A percentile compares a stretch with the other conserved stretches of the same genome.
phyloP scores from a whole-genome alignment of 2,329 filamentous ascomycete genomes.

The Triangularia verruculosa region DNA sequence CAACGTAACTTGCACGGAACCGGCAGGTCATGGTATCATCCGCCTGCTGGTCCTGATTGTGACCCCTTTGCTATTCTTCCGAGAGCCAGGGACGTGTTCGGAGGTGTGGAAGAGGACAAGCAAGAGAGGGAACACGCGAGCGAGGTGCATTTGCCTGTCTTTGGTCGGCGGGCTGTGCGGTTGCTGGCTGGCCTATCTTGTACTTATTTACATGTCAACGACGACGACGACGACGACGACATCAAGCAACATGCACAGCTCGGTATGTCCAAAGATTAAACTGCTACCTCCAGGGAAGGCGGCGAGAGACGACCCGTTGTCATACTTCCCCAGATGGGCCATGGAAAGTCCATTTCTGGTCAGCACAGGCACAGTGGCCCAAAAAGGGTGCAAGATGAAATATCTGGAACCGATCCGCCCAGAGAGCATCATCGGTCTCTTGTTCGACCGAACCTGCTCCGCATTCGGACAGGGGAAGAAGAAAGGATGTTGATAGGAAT shows the following conservation, averaged over 20 bases:
- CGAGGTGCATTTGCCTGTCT: constrained; percentile 4
- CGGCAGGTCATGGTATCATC: constrained; percentile 4
- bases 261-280: constrained; percentile 9
- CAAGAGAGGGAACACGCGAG: constrained; percentile 10
- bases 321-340: background rate
- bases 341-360: background rate
- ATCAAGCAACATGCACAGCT: background rate
- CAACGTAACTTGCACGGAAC: background rate
- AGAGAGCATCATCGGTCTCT: background rate
- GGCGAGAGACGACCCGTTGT: constrained; percentile 1
- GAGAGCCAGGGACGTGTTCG: constrained; percentile 5
- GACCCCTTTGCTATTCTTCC: constrained; percentile 7
- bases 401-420: background rate
- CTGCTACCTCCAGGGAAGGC: constrained; percentile 7
- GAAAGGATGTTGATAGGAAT: background rate
- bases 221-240: background rate
- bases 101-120: background rate
- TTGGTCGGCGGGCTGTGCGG: background rate
- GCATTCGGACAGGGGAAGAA: background rate
- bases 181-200: background rate
- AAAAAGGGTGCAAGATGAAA: background rate
- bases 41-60: constrained; percentile 4
- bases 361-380: background rate
- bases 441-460: background rate
- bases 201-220: background rate